Conservation (phyloP, 225 moss, liverwort and hornwort genomes). For the Neckera pumila region DNA sequence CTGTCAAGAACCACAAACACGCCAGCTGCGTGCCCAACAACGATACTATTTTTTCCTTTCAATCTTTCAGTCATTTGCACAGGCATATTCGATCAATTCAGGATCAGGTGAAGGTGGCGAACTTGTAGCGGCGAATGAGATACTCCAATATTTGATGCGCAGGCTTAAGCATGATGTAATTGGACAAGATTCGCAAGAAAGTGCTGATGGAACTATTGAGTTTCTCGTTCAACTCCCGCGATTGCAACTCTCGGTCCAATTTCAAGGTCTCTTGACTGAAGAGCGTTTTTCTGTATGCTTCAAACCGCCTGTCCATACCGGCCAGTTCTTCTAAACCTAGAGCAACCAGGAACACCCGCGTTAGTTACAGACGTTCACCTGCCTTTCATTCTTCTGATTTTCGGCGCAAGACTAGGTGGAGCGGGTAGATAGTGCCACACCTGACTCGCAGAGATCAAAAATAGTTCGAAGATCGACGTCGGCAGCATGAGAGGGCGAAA, state of each 20-base stretch:
- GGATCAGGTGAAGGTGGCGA: not conserved
- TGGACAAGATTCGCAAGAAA: slow-evolving; percentile 65
- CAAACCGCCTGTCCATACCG: slow-evolving; percentile 59
- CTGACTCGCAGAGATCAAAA: slow-evolving; percentile 47
- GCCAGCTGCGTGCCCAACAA: not conserved
- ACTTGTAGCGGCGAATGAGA: slow-evolving; percentile 93
- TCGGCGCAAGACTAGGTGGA: not conserved
- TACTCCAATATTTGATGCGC: slow-evolving; percentile 88
- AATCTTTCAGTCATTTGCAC: not conserved
- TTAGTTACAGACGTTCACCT: not conserved
- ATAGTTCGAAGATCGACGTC: slow-evolving; percentile 77
- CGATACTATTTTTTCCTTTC: not conserved
- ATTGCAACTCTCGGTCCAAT: slow-evolving; percentile 78
- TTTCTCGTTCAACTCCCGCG: slow-evolving; percentile 70
- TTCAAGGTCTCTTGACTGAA: slow-evolving; percentile 54
- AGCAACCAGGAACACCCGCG: not conserved
- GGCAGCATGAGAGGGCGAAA: slow-evolving; percentile 65
- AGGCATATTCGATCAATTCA: not conserved
- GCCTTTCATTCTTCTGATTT: not conserved
- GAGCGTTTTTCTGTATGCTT: slow-evolving; percentile 48
- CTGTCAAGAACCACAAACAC: not conserved
- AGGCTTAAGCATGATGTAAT: slow-evolving; percentile 68
- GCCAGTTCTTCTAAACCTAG: slow-evolving; percentile 66
- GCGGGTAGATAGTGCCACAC: not conserved
- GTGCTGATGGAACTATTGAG: slow-evolving; percentile 50